Evolutionary conservation across 495 filamentous ascomycete species (phyloP), one percentile per base, ranked within the genome.

Genomic region (Chaetomidium leptoderma): DNA sequence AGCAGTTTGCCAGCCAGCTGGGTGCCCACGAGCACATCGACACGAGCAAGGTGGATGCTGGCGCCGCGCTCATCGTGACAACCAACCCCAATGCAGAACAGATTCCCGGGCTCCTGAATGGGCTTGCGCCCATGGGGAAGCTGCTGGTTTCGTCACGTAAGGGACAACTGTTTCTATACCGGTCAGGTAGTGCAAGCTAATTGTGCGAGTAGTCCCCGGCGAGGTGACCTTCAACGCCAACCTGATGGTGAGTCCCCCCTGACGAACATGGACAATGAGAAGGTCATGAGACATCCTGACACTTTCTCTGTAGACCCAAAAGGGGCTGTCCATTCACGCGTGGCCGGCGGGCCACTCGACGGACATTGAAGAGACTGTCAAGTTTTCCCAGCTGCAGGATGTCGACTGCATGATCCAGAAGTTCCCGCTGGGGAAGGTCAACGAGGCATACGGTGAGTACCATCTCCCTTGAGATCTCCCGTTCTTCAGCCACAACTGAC

Each of bases 21-120:
- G 87, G 87, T 16, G 87, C 87, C 0, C 83, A 81, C 61, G 79
- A 84, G 48, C 89, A 87, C 69, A 77, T 89, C 62, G 83, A 89
- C 68, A 72, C 72, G 16, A 79, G 74, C 60, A 78, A 77, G 49
- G 74, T 75, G 23, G 80, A 87, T 56, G 65, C 74, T 1, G 77
- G 69, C 5, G 64, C 72, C 55, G 76, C 72, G 17, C 71, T 89
- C 27, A 78, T 89, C 51, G 77, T 89, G 11, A 68, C 80, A 6
- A 89, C 86, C n/a, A 83, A 80, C 5, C 85, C 86, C 19, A 79
- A 79, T 47, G 72, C 78, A 0, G 70, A 80, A 52, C 66, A 77
- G 16, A 81, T 89, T 35, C 47, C 67, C 3, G 76, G 78, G 4
- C 63, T 89, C 37, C 60, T 85, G 17, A 76, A 74, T 11, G 87